A percentile compares a stretch with the other conserved stretches of the same genome.
phyloP scores from a whole-genome alignment of 495 filamentous ascomycete genomes.

The Penicillium herquei region DNA sequence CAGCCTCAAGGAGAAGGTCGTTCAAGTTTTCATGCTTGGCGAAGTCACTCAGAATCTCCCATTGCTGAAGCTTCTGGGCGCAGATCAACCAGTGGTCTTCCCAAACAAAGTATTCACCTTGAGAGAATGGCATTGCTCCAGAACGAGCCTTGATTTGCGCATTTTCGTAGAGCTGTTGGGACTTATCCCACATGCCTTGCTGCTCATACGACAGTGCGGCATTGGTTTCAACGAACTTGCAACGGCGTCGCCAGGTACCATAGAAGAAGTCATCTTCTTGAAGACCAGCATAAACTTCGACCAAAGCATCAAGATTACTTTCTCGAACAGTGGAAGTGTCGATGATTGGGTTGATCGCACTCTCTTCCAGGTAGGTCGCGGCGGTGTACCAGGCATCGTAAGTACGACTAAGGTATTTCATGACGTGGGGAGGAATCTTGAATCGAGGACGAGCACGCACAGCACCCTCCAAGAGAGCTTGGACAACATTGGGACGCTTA shows the following conservation, averaged over 20 bases:
- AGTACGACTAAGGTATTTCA: constrained; percentile 87
- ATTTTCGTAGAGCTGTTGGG: constrained; percentile 91
- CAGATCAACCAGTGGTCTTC: constrained; percentile 99
- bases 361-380: constrained; percentile 77
- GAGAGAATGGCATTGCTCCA: constrained; percentile 88
- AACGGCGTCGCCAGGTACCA: constrained; percentile 92
- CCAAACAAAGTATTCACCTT: constrained; percentile 98
- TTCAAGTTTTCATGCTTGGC: constrained; percentile 99
- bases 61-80: constrained; percentile 97
- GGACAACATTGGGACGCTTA: constrained; percentile 89
- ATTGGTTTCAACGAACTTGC: constrained; percentile 95
- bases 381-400: constrained; percentile 97
- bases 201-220: constrained; percentile 96
- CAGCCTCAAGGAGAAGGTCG: constrained; percentile 91
- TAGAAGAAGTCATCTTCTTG: constrained; percentile 98
- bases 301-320: constrained; percentile 89
- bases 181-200: constrained; percentile 98
- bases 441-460: constrained; percentile 78
- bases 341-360: constrained; percentile 75
- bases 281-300: constrained; percentile 84
- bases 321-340: constrained; percentile 82
- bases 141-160: constrained; percentile 96
- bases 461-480: constrained; percentile 81
- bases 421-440: constrained; percentile 90
- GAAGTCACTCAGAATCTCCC: constrained; percentile 95